Conservation (phyloP, 2,329 filamentous ascomycete species). For the Sarocladiaceae sp. region DNA sequence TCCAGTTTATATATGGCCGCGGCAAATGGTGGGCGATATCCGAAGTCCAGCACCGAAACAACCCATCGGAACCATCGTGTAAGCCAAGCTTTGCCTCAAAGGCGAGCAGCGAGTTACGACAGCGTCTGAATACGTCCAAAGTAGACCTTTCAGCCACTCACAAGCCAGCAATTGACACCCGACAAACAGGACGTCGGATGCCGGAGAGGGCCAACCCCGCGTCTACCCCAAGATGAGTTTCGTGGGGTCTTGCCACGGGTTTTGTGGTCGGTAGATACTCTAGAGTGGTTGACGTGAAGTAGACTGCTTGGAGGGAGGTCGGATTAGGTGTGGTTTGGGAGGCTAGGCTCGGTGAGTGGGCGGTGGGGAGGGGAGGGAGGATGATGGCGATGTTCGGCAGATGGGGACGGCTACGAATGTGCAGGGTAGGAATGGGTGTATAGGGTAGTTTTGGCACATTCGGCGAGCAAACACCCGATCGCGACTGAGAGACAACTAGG, state of each 20-base stretch:
- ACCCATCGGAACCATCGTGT: too few species aligned
- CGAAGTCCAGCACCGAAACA: too few species aligned
- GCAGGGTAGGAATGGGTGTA: background rate
- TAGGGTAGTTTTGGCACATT: too few species aligned
- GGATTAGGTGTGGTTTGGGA: background rate
- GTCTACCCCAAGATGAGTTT: background rate
- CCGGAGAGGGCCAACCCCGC: background rate
- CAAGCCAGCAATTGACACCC: background rate
- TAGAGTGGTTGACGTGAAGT: too few species aligned
- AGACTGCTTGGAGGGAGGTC: background rate
- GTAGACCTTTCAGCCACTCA: too few species aligned
- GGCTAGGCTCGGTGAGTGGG: slow-evolving; percentile 3
- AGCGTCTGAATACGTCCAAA: too few species aligned
- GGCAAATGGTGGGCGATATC: too few species aligned
- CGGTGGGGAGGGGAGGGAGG: background rate
- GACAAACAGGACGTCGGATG: background rate
- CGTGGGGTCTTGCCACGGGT: slow-evolving; percentile 2
- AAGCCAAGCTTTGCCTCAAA: too few species aligned
- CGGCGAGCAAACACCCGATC: too few species aligned
- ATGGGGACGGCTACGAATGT: background rate
- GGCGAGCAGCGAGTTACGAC: too few species aligned
- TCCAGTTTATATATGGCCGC: too few species aligned
- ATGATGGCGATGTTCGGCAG: background rate
- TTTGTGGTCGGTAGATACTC: slow-evolving; percentile 5
- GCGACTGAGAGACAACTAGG: too few species aligned